A percentile compares a stretch with the other conserved stretches of the same genome.
Evolutionary conservation across 2,329 filamentous ascomycete species (phyloP).

Genomic region (Pseudopithomyces maydicus): DNA sequence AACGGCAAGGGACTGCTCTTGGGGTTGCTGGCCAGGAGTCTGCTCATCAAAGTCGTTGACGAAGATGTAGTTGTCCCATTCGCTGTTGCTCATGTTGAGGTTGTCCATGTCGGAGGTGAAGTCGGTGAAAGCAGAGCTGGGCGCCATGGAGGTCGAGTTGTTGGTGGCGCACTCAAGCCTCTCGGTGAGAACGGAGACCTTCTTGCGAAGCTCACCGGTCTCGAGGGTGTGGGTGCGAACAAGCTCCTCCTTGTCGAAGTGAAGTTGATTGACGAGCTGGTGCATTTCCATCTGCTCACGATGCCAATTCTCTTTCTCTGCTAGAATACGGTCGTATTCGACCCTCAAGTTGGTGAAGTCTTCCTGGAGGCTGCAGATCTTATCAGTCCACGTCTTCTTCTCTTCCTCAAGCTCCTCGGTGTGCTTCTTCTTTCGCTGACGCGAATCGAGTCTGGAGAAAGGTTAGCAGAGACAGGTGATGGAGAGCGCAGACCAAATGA

Average conservation of each 20-base stretch:
- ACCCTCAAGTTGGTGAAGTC: slow-evolving; percentile 71
- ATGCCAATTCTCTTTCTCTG: slow-evolving; percentile 68
- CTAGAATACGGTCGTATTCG: slow-evolving; percentile 57
- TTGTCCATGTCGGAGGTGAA: slow-evolving; percentile 83
- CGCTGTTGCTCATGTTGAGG: slow-evolving; percentile 74
- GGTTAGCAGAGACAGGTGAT: slow-evolving; percentile 44
- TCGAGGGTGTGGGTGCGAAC: slow-evolving; percentile 87
- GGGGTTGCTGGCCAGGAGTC: slow-evolving; percentile 39
- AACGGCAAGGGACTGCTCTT: slow-evolving; percentile 48
- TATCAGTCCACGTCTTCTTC: slow-evolving; percentile 85
- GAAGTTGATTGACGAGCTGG: slow-evolving; percentile 75
- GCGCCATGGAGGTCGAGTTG: slow-evolving; percentile 52
- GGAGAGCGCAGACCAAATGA: slow-evolving; percentile 34
- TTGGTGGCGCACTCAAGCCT: slow-evolving; percentile 65
- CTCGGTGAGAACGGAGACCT: slow-evolving; percentile 80
- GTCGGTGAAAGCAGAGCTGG: slow-evolving; percentile 68
- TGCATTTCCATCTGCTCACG: slow-evolving; percentile 76
- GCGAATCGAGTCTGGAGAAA: slow-evolving; percentile 78
- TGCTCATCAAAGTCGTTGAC: slow-evolving; percentile 69
- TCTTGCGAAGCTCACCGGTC: slow-evolving; percentile 89
- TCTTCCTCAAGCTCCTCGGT: slow-evolving; percentile 96
- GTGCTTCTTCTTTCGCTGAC: slow-evolving; percentile 97
- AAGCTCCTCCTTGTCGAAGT: slow-evolving; percentile 89
- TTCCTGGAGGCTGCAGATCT: slow-evolving; percentile 80
- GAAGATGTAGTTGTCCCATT: slow-evolving; percentile 84